These are phyloP conservation scores for Cryptococcus sp. DNA, from an alignment of 1,284 basidiomycete species.

Conservation along the genomic window DNA sequence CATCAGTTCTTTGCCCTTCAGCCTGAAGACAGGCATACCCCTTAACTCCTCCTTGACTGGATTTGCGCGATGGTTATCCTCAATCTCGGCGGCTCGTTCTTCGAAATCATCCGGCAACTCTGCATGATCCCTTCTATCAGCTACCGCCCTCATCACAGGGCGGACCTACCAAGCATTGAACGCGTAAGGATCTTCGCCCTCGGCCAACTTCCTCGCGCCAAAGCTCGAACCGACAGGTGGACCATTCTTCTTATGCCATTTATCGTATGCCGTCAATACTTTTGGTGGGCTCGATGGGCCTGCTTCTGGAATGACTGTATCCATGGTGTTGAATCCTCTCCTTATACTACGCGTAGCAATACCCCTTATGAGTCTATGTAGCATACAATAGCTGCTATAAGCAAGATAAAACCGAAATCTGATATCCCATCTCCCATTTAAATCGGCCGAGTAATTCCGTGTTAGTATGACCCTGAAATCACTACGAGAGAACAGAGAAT, in stretches of 20 bases:
- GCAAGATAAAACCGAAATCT: neutral
- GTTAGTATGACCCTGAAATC: neutral
- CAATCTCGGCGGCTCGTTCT: constrained; percentile 62
- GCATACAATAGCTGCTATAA: neutral
- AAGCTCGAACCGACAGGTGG: constrained; percentile 42
- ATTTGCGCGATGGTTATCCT: constrained; percentile 61
- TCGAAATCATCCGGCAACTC: constrained; percentile 73
- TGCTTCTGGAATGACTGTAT: neutral
- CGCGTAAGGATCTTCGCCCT: constrained; percentile 42
- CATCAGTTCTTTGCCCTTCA: neutral
- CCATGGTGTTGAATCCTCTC: neutral
- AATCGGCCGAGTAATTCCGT: constrained; percentile 6
- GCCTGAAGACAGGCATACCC: constrained; percentile 39
- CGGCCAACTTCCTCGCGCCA: constrained; percentile 40
- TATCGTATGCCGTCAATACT: constrained; percentile 32
- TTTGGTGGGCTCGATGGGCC: constrained; percentile 17
- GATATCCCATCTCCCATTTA: neutral
- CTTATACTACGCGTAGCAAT: neutral
- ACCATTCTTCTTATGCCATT: constrained; percentile 43
- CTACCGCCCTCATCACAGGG: constrained; percentile 5
- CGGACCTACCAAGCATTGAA: constrained; percentile 46
- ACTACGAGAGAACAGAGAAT: neutral
- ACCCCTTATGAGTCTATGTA: neutral
- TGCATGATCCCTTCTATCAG: constrained; percentile 68
- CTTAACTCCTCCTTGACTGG: constrained; percentile 67